A percentile compares a stretch with the other conserved stretches of the same genome.
Conservation (phyloP, 805 yeast genomes). For the Huiozyma sinensis region DNA sequence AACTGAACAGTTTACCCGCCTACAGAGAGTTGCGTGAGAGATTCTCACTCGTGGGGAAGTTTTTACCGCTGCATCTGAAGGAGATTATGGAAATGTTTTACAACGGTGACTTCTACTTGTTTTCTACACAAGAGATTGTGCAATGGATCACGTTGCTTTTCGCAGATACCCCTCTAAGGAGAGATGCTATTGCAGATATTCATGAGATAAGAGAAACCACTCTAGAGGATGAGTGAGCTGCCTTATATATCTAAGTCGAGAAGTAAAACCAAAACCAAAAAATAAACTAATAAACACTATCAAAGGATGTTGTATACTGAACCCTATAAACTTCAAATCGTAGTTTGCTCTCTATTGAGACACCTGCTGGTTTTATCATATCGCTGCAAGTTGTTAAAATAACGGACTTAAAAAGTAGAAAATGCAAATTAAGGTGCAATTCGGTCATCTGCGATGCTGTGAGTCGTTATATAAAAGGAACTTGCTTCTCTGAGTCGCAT, state of each 20-base stretch:
- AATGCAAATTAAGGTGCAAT: too few species aligned
- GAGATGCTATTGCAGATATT: conserved; percentile 29
- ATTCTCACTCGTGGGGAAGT: conserved; percentile 18
- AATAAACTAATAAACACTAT: not conserved
- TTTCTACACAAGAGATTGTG: conserved; percentile 29
- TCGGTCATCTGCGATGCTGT: too few species aligned
- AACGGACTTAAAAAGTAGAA: too few species aligned
- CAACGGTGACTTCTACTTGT: conserved; percentile 32
- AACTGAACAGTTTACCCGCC: conserved; percentile 9
- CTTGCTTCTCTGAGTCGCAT: too few species aligned
- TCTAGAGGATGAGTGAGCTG: conserved; percentile 20
- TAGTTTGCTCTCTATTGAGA: too few species aligned
- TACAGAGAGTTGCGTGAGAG: conserved; percentile 22
- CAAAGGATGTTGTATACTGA: not conserved
- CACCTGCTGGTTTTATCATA: too few species aligned
- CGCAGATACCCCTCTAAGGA: conserved; percentile 31
- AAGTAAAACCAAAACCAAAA: not conserved
- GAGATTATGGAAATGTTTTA: conserved; percentile 33
- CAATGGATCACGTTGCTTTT: conserved; percentile 30
- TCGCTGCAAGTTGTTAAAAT: too few species aligned
- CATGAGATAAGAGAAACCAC: conserved; percentile 39
- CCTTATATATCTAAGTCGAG: not conserved
- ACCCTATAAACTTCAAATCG: too few species aligned
- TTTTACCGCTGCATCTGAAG: conserved; percentile 30
- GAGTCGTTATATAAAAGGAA: too few species aligned